phyloP scores from a whole-genome alignment of 2,329 filamentous ascomycete species.

The Xylariaceae sp. region DNA sequence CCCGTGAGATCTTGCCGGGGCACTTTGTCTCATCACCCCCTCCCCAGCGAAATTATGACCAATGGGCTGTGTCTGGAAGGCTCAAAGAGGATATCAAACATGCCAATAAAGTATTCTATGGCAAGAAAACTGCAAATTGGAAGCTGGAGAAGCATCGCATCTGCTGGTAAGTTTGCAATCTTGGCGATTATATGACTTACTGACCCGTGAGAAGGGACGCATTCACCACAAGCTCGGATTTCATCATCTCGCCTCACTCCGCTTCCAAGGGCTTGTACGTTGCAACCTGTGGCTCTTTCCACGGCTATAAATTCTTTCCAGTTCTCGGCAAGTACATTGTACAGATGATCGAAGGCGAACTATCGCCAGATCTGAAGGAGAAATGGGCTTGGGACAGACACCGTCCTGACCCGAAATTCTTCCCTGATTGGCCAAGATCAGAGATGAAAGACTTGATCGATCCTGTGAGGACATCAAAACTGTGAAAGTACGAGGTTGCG shows the following conservation, averaged over 20 bases:
- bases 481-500: background rate
- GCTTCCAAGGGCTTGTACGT: constrained; percentile 14
- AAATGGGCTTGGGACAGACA: constrained; percentile 61
- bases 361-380: constrained; percentile 40
- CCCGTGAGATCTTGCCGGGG: constrained; percentile 38
- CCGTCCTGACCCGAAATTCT: constrained; percentile 45
- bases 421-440: constrained; percentile 13
- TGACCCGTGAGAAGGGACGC: constrained; percentile 52
- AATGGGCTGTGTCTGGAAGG: constrained; percentile 55
- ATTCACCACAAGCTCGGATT: constrained; percentile 59
- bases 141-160: constrained; percentile 59
- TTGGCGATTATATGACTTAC: background rate
- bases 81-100: constrained; percentile 57
- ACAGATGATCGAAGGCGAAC: constrained; percentile 47
- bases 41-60: constrained; percentile 51
- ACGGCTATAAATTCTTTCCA: constrained; percentile 66
- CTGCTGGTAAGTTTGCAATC: constrained; percentile 53
- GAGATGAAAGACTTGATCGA: constrained; percentile 16
- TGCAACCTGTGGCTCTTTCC: constrained; percentile 53
- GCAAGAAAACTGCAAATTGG: constrained; percentile 52
- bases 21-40: constrained; percentile 55
- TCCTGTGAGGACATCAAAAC: constrained; percentile 7
- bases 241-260: constrained; percentile 54
- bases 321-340: constrained; percentile 59
- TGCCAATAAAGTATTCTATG: constrained; percentile 57